Percentiles rank a stretch among this genome's conserved stretches.
Evolutionary conservation across 2,329 filamentous ascomycete genomes (phyloP).

Genomic region (Orbilia ellipsospora): DNA sequence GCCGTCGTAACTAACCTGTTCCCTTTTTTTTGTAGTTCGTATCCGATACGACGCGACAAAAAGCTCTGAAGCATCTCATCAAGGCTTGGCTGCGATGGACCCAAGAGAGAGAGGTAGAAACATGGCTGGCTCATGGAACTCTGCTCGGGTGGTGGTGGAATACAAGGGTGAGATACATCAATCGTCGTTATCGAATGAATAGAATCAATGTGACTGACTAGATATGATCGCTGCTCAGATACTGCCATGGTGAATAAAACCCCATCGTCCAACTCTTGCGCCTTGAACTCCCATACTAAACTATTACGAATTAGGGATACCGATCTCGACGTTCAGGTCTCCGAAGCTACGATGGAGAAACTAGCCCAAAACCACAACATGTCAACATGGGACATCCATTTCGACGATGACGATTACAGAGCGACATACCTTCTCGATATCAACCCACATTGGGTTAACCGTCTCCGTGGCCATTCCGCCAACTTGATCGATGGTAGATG

Average conservation of each 20-base stretch:
- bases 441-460: constrained; percentile 75
- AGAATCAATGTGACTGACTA: background rate
- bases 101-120: constrained; percentile 74
- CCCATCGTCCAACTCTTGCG: background rate
- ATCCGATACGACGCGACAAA: constrained; percentile 73
- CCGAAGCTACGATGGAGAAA: constrained; percentile 73
- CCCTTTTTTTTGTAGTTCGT: constrained; percentile 71
- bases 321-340: constrained; percentile 84
- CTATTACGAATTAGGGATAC: constrained; percentile 30
- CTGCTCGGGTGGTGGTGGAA: constrained; percentile 93
- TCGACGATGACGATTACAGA: constrained; percentile 63
- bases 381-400: constrained; percentile 69
- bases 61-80: constrained; percentile 75
- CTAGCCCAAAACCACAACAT: constrained; percentile 76
- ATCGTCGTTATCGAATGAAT: background rate
- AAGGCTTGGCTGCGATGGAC: constrained; percentile 78
- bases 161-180: constrained; percentile 64
- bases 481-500: constrained; percentile 88
- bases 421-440: constrained; percentile 78
- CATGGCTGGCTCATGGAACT: constrained; percentile 88
- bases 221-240: constrained; percentile 41
- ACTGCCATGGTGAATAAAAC: constrained; percentile 56
- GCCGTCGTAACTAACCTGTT: constrained; percentile 56
- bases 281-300: constrained; percentile 5
- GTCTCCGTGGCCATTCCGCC: constrained; percentile 72